phyloP scores from a whole-genome alignment of 371 early-diverging fungal species.

The Mortierella sp. region DNA sequence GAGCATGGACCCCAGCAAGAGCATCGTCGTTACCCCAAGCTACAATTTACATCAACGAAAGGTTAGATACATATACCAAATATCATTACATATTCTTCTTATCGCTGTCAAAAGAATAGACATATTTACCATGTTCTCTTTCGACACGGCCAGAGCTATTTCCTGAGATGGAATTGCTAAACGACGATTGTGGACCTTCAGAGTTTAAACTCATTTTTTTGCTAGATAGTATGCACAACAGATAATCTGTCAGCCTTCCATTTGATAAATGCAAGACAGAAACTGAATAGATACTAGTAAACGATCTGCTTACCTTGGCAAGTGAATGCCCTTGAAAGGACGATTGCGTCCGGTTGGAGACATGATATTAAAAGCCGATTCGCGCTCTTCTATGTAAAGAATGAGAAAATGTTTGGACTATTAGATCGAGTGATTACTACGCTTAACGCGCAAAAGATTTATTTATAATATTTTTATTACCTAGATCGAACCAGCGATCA shows the following conservation, averaged over 20 bases:
- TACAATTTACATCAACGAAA: background rate
- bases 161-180: slow-evolving; percentile 5
- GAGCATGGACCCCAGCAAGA: slow-evolving; percentile 9
- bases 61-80: background rate
- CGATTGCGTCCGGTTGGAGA: slow-evolving; percentile 34
- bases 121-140: slow-evolving; percentile 8
- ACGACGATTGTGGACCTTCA: slow-evolving; percentile 1
- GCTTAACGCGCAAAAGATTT: no score
- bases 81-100: background rate
- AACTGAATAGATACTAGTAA: background rate
- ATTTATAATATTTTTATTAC: slow-evolving; percentile 12
- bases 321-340: slow-evolving; percentile 29
- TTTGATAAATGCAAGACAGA: background rate
- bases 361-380: slow-evolving; percentile 37
- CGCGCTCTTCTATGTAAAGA: slow-evolving; percentile 22
- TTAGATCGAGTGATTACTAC: no score
- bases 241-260: background rate
- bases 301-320: slow-evolving; percentile 20
- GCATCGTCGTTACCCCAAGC: slow-evolving; percentile 5
- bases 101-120: background rate
- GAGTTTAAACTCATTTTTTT: background rate
- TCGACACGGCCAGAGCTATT: slow-evolving; percentile 2
- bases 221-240: background rate
- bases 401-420: no score
- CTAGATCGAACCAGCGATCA: slow-evolving; percentile 25